Base-by-base conservation (phyloP, 164 flowering plant genomes). In the Protea cynaroides region DNA sequence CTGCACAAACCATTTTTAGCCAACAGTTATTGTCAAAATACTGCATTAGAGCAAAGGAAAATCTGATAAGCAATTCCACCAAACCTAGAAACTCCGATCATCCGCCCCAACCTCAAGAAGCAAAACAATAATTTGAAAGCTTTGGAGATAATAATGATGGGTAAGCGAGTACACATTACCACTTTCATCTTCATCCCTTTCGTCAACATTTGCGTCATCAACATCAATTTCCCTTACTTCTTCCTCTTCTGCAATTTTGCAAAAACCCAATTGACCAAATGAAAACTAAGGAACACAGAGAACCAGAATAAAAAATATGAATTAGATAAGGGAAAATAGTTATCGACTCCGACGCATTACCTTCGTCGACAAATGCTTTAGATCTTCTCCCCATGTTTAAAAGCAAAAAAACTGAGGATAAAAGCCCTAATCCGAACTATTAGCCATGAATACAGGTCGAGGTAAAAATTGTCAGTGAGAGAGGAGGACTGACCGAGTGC, bases 171-270 rank as follows among this genome's bases (percentile, higher is more conserved):
- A 64, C 25, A n/a, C 19, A 3, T 44, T 68, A 72, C 73, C 80
- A 19, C 74, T 85, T 3, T 84, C 87, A 12, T 79, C 90, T 11
- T 84, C 96, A 12, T 62, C 75, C 4, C 76, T 71, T 1, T 58
- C 79, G 14, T 64, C 76, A 40, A 56, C 72, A 3, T 44, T 84
- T 2, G 67, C 80, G 0, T 82, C 86, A 8, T 59, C 76, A 3
- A 68, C 80, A 61, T 67, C 67, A 59, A 65, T 71, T 36, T 83
- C 85, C 49, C 79, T 66, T 46, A 77, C 87, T 11, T 80, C 82
- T 37, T 81, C 88, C 46, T 74, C 86, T 25, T 68, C 65, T 60
- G 70, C 84, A 46, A 75, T 50, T 87, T 90, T 87, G 76, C 76
- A 44, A 52, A 18, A 29, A 29, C 34, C 34, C 34, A 29, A 29